Percentiles rank a stretch among this genome's conserved stretches.
phyloP scores from a whole-genome alignment of 305 asterid species.

The Monarda citriodora region DNA sequence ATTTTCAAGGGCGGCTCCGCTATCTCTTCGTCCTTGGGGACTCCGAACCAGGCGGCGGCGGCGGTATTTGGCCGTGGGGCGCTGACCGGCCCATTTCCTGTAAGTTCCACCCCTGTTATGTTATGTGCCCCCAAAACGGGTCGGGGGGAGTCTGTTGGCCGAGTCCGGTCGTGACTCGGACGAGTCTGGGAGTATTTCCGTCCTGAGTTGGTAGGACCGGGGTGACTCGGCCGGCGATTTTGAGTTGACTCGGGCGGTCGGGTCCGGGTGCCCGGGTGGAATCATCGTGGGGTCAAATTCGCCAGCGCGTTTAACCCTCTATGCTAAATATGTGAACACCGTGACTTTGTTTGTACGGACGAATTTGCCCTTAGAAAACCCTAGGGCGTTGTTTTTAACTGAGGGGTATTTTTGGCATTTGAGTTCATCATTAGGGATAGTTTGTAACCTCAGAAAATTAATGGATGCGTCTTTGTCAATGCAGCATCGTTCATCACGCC shows the following conservation, averaged over 20 bases:
- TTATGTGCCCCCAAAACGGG: too few species aligned
- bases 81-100: slow-evolving; percentile 42
- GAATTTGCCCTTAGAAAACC: slow-evolving; percentile 50
- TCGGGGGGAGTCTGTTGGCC: slow-evolving; percentile 15
- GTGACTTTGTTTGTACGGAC: slow-evolving; percentile 25
- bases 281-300: slow-evolving; percentile 20
- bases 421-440: slow-evolving; percentile 19
- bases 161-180: slow-evolving; percentile 34
- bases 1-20: slow-evolving; percentile 27
- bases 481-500: slow-evolving; percentile 29
- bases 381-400: slow-evolving; percentile 17
- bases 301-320: slow-evolving; percentile 16
- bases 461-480: slow-evolving; percentile 25
- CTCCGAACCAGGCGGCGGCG: slow-evolving; percentile 24
- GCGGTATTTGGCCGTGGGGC: slow-evolving; percentile 29
- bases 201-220: slow-evolving; percentile 12
- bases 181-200: slow-evolving; percentile 23
- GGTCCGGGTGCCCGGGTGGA: slow-evolving; percentile 18
- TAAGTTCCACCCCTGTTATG: slow-evolving; percentile 52
- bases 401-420: slow-evolving; percentile 20
- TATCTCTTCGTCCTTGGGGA: slow-evolving; percentile 25
- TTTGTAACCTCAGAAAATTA: slow-evolving; percentile 24
- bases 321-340: neutral
- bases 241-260: slow-evolving; percentile 41
- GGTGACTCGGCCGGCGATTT: slow-evolving; percentile 23